phyloP scores from a whole-genome alignment of 2,329 filamentous ascomycete species.

The Macroventuria anomochaeta region DNA sequence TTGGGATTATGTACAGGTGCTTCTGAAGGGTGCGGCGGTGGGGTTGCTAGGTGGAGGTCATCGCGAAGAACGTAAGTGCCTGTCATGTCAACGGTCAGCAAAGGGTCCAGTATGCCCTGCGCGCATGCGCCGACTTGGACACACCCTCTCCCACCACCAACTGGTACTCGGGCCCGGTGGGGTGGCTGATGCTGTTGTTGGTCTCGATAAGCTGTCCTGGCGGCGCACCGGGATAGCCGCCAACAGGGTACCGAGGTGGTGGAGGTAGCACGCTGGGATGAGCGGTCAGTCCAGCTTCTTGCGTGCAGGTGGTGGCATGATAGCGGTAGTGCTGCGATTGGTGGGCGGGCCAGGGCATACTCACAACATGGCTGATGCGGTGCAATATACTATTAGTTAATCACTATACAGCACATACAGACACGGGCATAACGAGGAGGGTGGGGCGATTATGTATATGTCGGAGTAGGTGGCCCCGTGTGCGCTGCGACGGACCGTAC shows the following conservation, averaged over 20 bases:
- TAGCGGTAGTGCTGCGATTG: conserved; percentile 32
- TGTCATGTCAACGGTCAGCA: conserved; percentile 49
- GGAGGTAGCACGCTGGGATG: conserved; percentile 70
- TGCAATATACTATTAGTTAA: conserved; percentile 34
- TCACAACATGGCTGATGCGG: conserved; percentile 46
- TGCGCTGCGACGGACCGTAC: conserved; percentile 13
- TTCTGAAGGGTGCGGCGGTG: conserved; percentile 94
- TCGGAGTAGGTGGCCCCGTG: conserved; percentile 6
- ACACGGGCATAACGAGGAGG: conserved; percentile 17
- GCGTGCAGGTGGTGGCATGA: conserved; percentile 24
- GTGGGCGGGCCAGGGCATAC: conserved; percentile 28
- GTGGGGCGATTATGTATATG: conserved; percentile 11
- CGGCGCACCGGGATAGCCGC: conserved; percentile 74
- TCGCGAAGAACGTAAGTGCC: conserved; percentile 91
- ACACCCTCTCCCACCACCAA: conserved; percentile 92
- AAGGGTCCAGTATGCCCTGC: neutral
- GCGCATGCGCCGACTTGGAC: conserved; percentile 18
- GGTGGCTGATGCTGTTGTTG: conserved; percentile 84
- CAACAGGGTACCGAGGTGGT: conserved; percentile 82
- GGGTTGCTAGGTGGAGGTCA: conserved; percentile 89
- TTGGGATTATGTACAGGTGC: conserved; percentile 86
- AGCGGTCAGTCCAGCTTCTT: conserved; percentile 34
- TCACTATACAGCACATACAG: conserved; percentile 20
- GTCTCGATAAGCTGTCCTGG: conserved; percentile 87
- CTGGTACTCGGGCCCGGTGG: conserved; percentile 82